These are phyloP conservation scores for Calonectria hawksworthii DNA, from an alignment of 2,329 filamentous ascomycete species.

Conservation along the genomic window DNA sequence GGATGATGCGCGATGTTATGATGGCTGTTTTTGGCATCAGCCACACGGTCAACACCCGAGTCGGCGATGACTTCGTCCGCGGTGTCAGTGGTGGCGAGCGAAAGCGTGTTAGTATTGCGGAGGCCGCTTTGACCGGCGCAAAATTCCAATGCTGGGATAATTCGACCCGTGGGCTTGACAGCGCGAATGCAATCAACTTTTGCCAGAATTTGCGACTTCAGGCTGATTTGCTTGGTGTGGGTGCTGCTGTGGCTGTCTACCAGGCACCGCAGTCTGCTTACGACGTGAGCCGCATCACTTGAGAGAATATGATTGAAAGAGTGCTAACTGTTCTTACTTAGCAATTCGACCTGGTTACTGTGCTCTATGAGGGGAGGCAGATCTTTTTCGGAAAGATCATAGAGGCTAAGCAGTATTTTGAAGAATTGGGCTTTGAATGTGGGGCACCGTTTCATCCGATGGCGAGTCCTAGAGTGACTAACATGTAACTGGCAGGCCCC, in stretches of 20 bases:
- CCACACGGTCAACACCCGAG: constrained; percentile 79
- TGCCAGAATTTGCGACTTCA: constrained; percentile 44
- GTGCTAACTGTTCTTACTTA: not conserved
- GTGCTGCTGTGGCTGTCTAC: constrained; percentile 61
- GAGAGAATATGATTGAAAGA: not conserved
- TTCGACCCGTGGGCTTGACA: constrained; percentile 49
- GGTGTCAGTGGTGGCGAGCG: constrained; percentile 84
- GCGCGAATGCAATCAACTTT: constrained; percentile 48
- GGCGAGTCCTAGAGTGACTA: not conserved
- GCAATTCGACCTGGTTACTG: constrained; percentile 75
- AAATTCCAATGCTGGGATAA: constrained; percentile 55
- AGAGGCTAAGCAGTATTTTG: constrained; percentile 72
- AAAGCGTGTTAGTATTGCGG: constrained; percentile 83
- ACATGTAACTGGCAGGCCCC: not conserved
- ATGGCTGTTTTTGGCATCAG: constrained; percentile 76
- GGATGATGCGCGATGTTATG: constrained; percentile 74
- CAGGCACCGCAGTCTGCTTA: constrained; percentile 74
- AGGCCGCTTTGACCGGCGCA: constrained; percentile 71
- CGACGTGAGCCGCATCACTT: constrained; percentile 53
- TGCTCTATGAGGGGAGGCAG: constrained; percentile 77
- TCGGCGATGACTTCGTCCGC: constrained; percentile 77
- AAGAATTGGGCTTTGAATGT: constrained; percentile 73
- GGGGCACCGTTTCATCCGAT: constrained; percentile 60
- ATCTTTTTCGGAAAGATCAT: constrained; percentile 74
- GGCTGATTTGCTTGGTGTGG: constrained; percentile 44